Evolutionary conservation across 176 grass and related monocot genomes (phyloP).

Genomic region (Avena eriantha): DNA sequence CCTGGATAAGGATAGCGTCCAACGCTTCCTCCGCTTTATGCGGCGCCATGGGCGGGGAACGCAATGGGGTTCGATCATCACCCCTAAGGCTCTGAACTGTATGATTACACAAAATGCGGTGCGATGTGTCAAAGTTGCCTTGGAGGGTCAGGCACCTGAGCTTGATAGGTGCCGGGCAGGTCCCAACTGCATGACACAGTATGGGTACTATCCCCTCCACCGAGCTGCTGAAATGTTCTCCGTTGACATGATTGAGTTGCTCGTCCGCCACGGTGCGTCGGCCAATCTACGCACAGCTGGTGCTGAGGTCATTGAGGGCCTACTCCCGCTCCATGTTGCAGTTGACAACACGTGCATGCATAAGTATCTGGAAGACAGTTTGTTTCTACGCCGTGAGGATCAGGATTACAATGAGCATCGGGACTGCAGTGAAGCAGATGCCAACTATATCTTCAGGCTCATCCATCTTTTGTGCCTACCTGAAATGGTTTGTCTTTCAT

Average conservation of each 20-base stretch:
- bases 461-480: slow-evolving; percentile 39
- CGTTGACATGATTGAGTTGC: slow-evolving; percentile 45
- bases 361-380: slow-evolving; percentile 42
- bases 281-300: slow-evolving; percentile 41
- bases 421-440: neutral
- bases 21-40: too few relatives aligned
- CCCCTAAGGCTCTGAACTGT: too few relatives aligned
- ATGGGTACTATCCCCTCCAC: slow-evolving; percentile 36
- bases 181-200: slow-evolving; percentile 39
- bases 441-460: slow-evolving; percentile 24
- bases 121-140: neutral
- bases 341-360: slow-evolving; percentile 41
- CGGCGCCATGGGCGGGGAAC: too few relatives aligned
- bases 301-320: slow-evolving; percentile 5
- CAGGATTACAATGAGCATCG: neutral
- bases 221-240: slow-evolving; percentile 38
- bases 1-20: too few relatives aligned
- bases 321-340: slow-evolving; percentile 44
- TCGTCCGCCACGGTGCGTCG: neutral
- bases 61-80: too few relatives aligned
- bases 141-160: slow-evolving; percentile 25
- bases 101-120: too few relatives aligned
- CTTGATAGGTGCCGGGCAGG: neutral
- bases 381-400: neutral
- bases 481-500: slow-evolving; percentile 28